Evolutionary conservation across 371 early-diverging fungal species (phyloP).

Genomic region (Zychaea mexicana): DNA sequence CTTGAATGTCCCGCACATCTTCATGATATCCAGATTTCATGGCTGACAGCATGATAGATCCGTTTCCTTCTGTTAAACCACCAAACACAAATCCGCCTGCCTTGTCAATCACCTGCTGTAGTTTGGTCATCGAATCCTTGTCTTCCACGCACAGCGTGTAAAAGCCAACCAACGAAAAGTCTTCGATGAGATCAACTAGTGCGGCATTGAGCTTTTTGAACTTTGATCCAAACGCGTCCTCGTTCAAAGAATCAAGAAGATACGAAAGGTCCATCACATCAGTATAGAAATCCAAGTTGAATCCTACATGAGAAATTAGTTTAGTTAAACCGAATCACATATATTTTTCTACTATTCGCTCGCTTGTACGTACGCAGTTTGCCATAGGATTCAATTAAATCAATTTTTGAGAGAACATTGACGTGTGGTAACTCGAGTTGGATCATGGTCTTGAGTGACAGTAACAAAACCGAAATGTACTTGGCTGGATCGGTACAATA

Average conservation of each 20-base stretch:
- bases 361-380: slow-evolving; percentile 58
- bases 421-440: slow-evolving; percentile 95
- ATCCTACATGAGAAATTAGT: slow-evolving; percentile 44
- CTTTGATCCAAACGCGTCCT: slow-evolving; percentile 65
- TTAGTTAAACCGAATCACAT: too few relatives aligned
- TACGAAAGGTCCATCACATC: slow-evolving; percentile 90
- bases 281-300: slow-evolving; percentile 93
- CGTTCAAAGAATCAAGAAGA: slow-evolving; percentile 74
- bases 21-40: slow-evolving; percentile 55
- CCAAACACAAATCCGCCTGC: slow-evolving; percentile 93
- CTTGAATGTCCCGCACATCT: slow-evolving; percentile 67
- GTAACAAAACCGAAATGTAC: slow-evolving; percentile 88
- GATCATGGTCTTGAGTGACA: slow-evolving; percentile 89
- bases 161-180: slow-evolving; percentile 90
- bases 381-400: slow-evolving; percentile 83
- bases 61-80: slow-evolving; percentile 79
- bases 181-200: slow-evolving; percentile 88
- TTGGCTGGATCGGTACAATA: slow-evolving; percentile 94
- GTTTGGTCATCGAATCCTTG: slow-evolving; percentile 77
- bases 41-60: slow-evolving; percentile 72
- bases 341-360: too few relatives aligned
- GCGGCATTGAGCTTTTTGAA: slow-evolving; percentile 80
- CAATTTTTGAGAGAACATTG: slow-evolving; percentile 96
- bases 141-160: slow-evolving; percentile 89
- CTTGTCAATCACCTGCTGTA: slow-evolving; percentile 85